Conservation (phyloP, 2,329 filamentous ascomycete species). For the Leptosphaerulina australis region DNA sequence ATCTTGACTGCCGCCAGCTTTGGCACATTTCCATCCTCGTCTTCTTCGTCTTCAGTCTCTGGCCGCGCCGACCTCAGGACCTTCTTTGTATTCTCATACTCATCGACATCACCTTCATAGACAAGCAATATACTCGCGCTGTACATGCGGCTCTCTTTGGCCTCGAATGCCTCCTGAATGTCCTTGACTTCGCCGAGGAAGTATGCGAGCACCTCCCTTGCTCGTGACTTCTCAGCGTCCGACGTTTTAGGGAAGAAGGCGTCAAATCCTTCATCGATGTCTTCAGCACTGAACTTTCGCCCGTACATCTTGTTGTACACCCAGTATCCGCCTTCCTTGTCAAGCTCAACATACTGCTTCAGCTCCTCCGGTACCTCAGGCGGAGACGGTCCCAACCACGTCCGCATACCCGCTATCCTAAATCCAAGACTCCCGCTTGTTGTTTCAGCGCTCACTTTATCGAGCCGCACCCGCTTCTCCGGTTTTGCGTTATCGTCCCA, state of each 20-base stretch:
- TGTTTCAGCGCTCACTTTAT: conserved; percentile 63
- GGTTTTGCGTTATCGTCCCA: conserved; percentile 75
- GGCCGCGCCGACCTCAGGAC: conserved; percentile 24
- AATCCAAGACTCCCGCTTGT: conserved; percentile 67
- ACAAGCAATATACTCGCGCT: conserved; percentile 68
- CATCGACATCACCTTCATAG: conserved; percentile 67
- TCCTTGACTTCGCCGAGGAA: conserved; percentile 58
- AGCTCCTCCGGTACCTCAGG: conserved; percentile 32
- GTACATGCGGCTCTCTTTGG: conserved; percentile 71
- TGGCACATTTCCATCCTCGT: conserved; percentile 56
- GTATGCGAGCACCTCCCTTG: conserved; percentile 55
- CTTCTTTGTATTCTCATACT: conserved; percentile 55
- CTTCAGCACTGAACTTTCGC: conserved; percentile 60
- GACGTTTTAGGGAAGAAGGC: conserved; percentile 55
- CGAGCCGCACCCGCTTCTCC: conserved; percentile 64
- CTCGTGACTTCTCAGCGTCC: conserved; percentile 40
- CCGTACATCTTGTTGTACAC: conserved; percentile 72
- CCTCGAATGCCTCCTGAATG: conserved; percentile 63
- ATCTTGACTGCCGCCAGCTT: conserved; percentile 81
- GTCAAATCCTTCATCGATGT: conserved; percentile 63
- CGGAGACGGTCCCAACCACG: conserved; percentile 52
- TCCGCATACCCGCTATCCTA: conserved; percentile 69
- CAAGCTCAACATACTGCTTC: conserved; percentile 44
- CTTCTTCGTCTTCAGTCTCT: conserved; percentile 47
- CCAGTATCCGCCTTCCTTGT: conserved; percentile 60